Base-by-base conservation (phyloP, 1,284 basidiomycete species). In the Rhodotorula sp. region DNA sequence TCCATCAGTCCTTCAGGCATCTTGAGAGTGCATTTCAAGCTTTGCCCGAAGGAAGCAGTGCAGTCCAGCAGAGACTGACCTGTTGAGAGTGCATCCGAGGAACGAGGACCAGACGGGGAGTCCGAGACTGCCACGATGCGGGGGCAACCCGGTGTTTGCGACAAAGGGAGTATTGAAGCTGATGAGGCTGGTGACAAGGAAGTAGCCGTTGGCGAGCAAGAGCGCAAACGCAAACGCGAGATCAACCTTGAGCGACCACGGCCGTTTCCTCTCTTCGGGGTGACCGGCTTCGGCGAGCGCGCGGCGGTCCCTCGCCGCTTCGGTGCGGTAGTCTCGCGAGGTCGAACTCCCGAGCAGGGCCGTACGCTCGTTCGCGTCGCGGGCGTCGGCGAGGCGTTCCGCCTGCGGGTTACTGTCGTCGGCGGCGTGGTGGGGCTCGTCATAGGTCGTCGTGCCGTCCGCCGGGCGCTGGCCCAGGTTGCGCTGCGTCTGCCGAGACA, bases 91-190 rank as follows among this genome's bases (percentile, higher is more conserved):
- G 54, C 70, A 73, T 14, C 58, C 54, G n/a, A 75, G 50, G 56
- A 75, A 69, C 19, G 64, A 49, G 43, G 70, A 48, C 75, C 73
- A 74, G 47, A 76, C 68, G 14, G 75, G 75, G 3, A 74, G 16
- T 54, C 74, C 74, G 56, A 67, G 65, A 43, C 68, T 69, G 0
- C 73, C 72, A 5, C 60, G 54, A 54, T 76, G 75, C 7, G 67
- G 54, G 5, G 75, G 75, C 14, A 76, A 60, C 12, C 66, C 67
- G 26, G 71, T 72, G 69, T 67, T 48, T 16, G 66, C 49, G 34
- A 76, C 63, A 57, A 69, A 74, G 0, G 70, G 68, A 1, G 43
- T 52, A 45, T 65, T 66, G 63, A 76, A 52, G 34, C 64, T 60
- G 1, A 64, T 62, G 56, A 72, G 21, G 21, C 64, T 50, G 60